Evolutionary conservation across 2,329 filamentous ascomycete genomes (phyloP).

Genomic region (Claviceps quebecensis): DNA sequence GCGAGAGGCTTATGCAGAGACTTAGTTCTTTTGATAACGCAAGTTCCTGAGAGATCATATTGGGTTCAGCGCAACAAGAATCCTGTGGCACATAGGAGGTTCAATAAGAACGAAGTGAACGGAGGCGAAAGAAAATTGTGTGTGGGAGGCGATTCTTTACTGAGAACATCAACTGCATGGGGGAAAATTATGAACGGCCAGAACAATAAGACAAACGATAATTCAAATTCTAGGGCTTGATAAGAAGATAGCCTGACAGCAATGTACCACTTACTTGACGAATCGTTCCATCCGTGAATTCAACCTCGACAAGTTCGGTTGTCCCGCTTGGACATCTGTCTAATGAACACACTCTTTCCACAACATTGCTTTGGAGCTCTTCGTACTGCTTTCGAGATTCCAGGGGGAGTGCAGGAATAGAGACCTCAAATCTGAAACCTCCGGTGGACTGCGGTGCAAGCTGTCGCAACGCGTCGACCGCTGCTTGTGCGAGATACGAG

Average conservation of each 20-base stretch:
- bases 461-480: not conserved
- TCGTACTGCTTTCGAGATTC: constrained; percentile 18
- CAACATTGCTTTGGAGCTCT: constrained; percentile 19
- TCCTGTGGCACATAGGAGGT: not conserved
- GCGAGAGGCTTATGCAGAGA: not conserved
- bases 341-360: constrained; percentile 23
- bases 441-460: not conserved
- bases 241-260: not conserved
- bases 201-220: no score
- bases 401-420: constrained; percentile 14
- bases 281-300: constrained; percentile 32
- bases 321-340: constrained; percentile 13
- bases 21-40: not conserved
- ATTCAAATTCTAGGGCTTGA: no score
- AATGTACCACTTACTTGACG: constrained; percentile 21
- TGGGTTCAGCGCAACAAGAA: not conserved
- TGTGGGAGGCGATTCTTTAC: no score
- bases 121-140: not conserved
- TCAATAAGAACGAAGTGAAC: not conserved
- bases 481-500: not conserved
- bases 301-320: constrained; percentile 20
- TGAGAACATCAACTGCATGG: no score
- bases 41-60: not conserved
- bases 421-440: constrained; percentile 15
- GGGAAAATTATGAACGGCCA: no score